Evolutionary conservation across 2,329 filamentous ascomycete species (phyloP).

Genomic region (Fusarium hostae): DNA sequence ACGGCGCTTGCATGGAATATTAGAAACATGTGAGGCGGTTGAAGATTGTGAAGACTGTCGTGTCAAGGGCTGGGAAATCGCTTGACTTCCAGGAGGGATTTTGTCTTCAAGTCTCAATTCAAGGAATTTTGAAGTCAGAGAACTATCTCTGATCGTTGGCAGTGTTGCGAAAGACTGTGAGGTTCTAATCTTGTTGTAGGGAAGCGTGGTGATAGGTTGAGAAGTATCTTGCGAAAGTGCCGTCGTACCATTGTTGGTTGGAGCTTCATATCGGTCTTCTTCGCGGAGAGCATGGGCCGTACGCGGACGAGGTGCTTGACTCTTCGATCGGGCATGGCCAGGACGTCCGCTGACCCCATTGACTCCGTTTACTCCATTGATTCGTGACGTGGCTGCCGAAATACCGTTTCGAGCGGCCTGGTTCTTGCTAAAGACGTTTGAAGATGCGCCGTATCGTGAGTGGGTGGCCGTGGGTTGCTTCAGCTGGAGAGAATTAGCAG

Average conservation of each 20-base stretch:
- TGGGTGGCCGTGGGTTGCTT: slow-evolving; percentile 47
- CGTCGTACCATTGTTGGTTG: slow-evolving; percentile 52
- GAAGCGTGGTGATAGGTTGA: slow-evolving; percentile 30
- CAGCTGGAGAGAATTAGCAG: slow-evolving; percentile 43
- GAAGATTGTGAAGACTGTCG: slow-evolving; percentile 42
- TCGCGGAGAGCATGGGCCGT: slow-evolving; percentile 56
- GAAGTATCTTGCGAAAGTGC: slow-evolving; percentile 19
- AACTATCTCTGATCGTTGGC: slow-evolving; percentile 56
- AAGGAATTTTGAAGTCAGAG: slow-evolving; percentile 53
- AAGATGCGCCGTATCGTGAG: slow-evolving; percentile 53
- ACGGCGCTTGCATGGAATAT: slow-evolving; percentile 44
- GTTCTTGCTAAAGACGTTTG: slow-evolving; percentile 66
- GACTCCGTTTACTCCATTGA: slow-evolving; percentile 45
- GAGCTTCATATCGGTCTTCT: slow-evolving; percentile 52
- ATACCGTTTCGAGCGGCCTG: slow-evolving; percentile 63
- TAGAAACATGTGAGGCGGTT: slow-evolving; percentile 39
- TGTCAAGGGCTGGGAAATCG: slow-evolving; percentile 51
- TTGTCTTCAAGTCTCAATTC: slow-evolving; percentile 54
- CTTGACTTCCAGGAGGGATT: slow-evolving; percentile 56
- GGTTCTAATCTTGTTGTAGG: slow-evolving; percentile 43
- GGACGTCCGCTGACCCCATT: slow-evolving; percentile 55
- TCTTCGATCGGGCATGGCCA: slow-evolving; percentile 58
- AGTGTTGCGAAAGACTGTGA: slow-evolving; percentile 44
- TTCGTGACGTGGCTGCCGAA: slow-evolving; percentile 63
- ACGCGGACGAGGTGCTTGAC: slow-evolving; percentile 51